Base-by-base conservation (phyloP, 2,329 filamentous ascomycete species). In the Sporothrix sp. region DNA sequence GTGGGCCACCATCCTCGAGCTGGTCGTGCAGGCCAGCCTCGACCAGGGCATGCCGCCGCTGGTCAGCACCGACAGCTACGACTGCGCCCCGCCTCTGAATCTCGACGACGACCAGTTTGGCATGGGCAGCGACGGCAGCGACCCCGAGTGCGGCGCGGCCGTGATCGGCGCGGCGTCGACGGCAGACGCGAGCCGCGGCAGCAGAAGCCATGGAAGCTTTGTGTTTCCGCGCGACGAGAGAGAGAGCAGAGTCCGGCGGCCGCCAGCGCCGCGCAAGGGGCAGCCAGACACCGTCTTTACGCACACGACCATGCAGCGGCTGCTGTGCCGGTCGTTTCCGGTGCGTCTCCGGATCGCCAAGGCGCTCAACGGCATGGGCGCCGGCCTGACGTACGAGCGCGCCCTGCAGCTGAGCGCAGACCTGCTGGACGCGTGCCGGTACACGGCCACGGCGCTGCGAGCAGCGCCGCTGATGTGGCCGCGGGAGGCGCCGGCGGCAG, bases 1-100 rank as follows among this genome's bases (percentile, higher is more conserved):
- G 1, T 81, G 78, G 78, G 70, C 72, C 7, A 76, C 75, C 0
- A 69, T 78, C 10, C 51, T 79, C 5, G 76, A 81, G 58, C 60
- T 80, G 2, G 71, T 72, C n/a, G 50, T 79, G 11, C 73, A 78
- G 57, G 65, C 69, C 2, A 69, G 72, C 18, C 62, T 78, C 21
- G 71, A 75, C 51, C 68, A 72, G 0, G 76, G 76, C 0, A 71
- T 73, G 1, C 69, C 71, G 2, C 73, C 75, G 2, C 62, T 77
- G 7, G 62, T 79, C 7, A 66, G 69, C 0, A 47, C 60, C 0
- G 58, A 68, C 8, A 71, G 77, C 48, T 79, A 71, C 50, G 76
- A 81, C 51, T 73, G 74, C 0, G 64, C 63, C 9, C 64, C 68
- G 1, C 76, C 77, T 0, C 64, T 68, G 0, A 75, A 80, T 49